Percentiles rank a stretch among this genome's conserved stretches.
These are phyloP conservation scores for Casaregolazyma suthepensis DNA, from an alignment of 1,139 yeast genomes.

Conservation along the genomic window DNA sequence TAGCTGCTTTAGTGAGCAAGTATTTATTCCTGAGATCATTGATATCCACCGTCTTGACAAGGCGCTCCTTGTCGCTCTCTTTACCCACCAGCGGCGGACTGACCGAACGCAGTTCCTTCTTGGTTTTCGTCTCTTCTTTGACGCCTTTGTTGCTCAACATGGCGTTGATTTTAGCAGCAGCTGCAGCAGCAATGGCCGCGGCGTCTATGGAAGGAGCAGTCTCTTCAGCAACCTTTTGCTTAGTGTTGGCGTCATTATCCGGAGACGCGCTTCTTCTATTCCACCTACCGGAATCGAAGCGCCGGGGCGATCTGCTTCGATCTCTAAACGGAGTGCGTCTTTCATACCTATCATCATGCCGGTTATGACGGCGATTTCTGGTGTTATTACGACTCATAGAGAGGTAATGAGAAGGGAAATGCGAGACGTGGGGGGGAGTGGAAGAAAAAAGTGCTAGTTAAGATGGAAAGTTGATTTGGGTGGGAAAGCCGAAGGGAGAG, in stretches of 20 bases:
- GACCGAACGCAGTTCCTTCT: constrained; percentile 1
- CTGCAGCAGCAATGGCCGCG: constrained; percentile 29
- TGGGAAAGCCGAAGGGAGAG: not conserved
- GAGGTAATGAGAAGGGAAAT: not conserved
- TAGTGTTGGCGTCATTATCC: not conserved
- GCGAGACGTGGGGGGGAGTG: not conserved
- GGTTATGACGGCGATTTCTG: not conserved
- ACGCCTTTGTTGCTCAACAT: constrained; percentile 18
- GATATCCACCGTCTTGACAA: constrained; percentile 31
- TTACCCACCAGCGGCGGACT: constrained; percentile 6
- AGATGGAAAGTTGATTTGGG: no score
- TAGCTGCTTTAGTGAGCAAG: constrained; percentile 33
- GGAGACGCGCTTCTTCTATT: not conserved
- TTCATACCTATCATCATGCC: not conserved
- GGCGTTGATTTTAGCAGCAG: constrained; percentile 34
- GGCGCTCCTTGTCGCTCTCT: constrained; percentile 2
- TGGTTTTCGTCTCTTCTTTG: constrained; percentile 1
- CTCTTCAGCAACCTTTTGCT: not conserved
- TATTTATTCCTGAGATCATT: constrained; percentile 36
- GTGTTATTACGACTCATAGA: not conserved
- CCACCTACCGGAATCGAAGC: not conserved
- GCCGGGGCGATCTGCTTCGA: not conserved
- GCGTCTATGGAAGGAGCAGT: constrained; percentile 20
- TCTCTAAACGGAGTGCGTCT: not conserved
- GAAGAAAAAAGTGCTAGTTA: no score